Conservation (phyloP, 2,329 filamentous ascomycete genomes). For the Fonsecaea nubica region DNA sequence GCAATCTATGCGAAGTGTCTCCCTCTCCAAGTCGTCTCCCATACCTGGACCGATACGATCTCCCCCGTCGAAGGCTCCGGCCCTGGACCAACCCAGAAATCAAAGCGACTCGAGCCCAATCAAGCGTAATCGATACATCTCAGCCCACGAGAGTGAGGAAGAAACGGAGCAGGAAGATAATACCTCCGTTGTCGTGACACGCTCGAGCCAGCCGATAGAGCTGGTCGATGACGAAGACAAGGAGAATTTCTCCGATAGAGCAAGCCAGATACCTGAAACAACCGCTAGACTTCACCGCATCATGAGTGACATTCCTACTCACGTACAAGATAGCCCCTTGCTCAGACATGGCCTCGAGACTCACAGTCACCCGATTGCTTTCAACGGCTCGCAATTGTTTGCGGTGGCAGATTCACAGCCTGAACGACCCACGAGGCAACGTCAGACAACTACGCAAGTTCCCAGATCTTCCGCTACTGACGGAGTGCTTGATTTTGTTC, state of each 20-base stretch:
- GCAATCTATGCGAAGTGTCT: conserved; percentile 6
- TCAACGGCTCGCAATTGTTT: conserved; percentile 28
- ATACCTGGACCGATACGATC: conserved; percentile 9
- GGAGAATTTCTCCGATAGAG: conserved; percentile 50
- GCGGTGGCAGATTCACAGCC: conserved; percentile 38
- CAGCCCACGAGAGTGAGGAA: conserved; percentile 48
- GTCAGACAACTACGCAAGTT: conserved; percentile 3
- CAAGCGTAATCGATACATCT: not conserved
- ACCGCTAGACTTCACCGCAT: conserved; percentile 38
- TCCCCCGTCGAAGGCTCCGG: not conserved
- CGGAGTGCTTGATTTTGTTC: conserved; percentile 34
- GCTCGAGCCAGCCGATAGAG: conserved; percentile 42
- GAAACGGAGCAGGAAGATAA: conserved; percentile 58
- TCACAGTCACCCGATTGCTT: not conserved
- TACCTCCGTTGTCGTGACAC: conserved; percentile 39
- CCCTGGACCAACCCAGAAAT: not conserved
- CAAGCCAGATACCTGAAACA: conserved; percentile 42
- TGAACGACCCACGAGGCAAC: conserved; percentile 23
- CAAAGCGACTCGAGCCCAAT: conserved; percentile 7
- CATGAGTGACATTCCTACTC: conserved; percentile 12
- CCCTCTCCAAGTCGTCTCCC: conserved; percentile 31
- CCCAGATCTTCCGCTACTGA: conserved; percentile 21
- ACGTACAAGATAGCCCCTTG: conserved; percentile 33
- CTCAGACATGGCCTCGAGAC: conserved; percentile 19
- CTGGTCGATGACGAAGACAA: conserved; percentile 54